These are phyloP conservation scores for Carallia pectinifolia DNA, from an alignment of 345 rosid species.

Conservation along the genomic window DNA sequence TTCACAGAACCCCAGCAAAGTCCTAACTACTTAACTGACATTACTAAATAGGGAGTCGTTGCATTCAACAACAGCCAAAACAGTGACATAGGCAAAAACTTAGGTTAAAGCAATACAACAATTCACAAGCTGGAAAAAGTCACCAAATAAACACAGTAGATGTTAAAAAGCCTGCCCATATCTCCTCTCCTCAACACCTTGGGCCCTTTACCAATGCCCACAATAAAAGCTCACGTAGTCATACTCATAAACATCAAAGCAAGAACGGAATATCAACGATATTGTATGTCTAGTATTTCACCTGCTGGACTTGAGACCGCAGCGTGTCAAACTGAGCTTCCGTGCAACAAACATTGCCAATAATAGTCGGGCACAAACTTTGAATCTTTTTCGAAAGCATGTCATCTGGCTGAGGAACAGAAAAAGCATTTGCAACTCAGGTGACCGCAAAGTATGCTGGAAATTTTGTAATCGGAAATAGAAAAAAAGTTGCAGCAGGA, in stretches of 20 bases:
- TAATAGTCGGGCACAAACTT: conserved; percentile 92
- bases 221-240: too few relatives aligned
- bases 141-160: too few relatives aligned
- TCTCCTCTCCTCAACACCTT: too few relatives aligned
- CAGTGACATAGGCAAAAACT: background rate
- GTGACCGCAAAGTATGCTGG: too few relatives aligned
- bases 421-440: too few relatives aligned
- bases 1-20: background rate
- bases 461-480: too few relatives aligned
- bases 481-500: too few relatives aligned
- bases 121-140: too few relatives aligned
- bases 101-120: too few relatives aligned
- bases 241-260: too few relatives aligned
- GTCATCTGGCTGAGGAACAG: conserved; percentile 68
- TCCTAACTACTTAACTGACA: background rate
- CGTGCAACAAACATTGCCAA: conserved; percentile 91
- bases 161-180: too few relatives aligned
- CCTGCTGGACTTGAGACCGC: conserved; percentile 89
- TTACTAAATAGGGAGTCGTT: background rate
- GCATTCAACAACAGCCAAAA: background rate
- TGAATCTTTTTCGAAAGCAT: conserved; percentile 84
- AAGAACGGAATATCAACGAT: background rate
- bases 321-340: conserved; percentile 78
- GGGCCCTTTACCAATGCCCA: too few relatives aligned
- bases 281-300: conserved; percentile 14